Evolutionary conservation across 2,329 filamentous ascomycete genomes (phyloP).

Genomic region (Metarhizium album): DNA sequence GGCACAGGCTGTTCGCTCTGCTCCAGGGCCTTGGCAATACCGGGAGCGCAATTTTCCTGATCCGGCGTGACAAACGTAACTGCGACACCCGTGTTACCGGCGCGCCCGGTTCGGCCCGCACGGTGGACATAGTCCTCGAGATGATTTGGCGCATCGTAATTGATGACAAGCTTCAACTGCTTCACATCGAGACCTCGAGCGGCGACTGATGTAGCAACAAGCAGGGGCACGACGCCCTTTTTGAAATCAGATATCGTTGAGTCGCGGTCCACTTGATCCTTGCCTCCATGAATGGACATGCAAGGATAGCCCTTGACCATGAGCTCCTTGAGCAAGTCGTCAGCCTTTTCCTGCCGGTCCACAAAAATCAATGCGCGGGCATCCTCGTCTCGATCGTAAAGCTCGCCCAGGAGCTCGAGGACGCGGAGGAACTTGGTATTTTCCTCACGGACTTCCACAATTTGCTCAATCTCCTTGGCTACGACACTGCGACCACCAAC

Average conservation of each 20-base stretch:
- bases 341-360: conserved; percentile 82
- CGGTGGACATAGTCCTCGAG: conserved; percentile 95
- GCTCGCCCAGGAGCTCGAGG: conserved; percentile 74
- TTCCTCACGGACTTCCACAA: conserved; percentile 80
- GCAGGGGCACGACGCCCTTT: conserved; percentile 74
- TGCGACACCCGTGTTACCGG: conserved; percentile 87
- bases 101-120: conserved; percentile 84
- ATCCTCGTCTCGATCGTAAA: conserved; percentile 82
- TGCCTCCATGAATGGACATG: conserved; percentile 88
- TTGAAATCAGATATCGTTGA: conserved; percentile 92
- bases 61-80: conserved; percentile 89
- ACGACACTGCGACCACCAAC: conserved; percentile 82
- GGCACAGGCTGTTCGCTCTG: conserved; percentile 82
- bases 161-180: conserved; percentile 89
- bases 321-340: conserved; percentile 65
- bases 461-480: conserved; percentile 86
- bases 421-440: conserved; percentile 74
- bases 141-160: conserved; percentile 90
- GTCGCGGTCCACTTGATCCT: conserved; percentile 87
- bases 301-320: conserved; percentile 80
- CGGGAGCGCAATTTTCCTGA: conserved; percentile 81
- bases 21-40: conserved; percentile 83
- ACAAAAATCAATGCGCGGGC: conserved; percentile 85
- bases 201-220: conserved; percentile 91
- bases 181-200: conserved; percentile 94